These are phyloP conservation scores for Ogataea pilisensis DNA, from an alignment of 805 yeast species.

Conservation along the genomic window DNA sequence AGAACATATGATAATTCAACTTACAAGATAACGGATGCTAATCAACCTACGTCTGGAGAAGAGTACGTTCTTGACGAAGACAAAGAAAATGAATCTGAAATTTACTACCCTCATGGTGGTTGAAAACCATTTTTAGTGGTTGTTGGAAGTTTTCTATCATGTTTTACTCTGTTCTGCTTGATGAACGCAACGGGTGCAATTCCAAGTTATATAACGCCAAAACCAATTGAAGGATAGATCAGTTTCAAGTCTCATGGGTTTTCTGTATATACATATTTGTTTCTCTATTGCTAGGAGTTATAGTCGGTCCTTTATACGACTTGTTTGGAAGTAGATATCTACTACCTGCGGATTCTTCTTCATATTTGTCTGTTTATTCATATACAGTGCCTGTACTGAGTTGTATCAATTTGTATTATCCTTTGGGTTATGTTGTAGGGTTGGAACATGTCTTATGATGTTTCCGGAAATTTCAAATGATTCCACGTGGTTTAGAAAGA, in stretches of 20 bases:
- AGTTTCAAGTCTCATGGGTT: slow-evolving; percentile 58
- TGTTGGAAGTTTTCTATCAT: slow-evolving; percentile 55
- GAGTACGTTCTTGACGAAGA: slow-evolving; percentile 1
- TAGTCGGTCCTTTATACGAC: slow-evolving; percentile 58
- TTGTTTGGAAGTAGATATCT: slow-evolving; percentile 44
- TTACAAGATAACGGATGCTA: slow-evolving; percentile 35
- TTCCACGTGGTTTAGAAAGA: slow-evolving; percentile 39
- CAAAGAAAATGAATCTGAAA: slow-evolving; percentile 14
- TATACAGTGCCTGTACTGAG: slow-evolving; percentile 41
- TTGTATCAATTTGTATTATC: slow-evolving; percentile 39
- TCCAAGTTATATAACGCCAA: slow-evolving; percentile 51
- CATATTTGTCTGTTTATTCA: slow-evolving; percentile 47
- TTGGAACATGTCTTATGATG: slow-evolving; percentile 41
- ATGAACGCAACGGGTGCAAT: slow-evolving; percentile 59
- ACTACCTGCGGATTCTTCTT: slow-evolving; percentile 39
- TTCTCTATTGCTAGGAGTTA: slow-evolving; percentile 43
- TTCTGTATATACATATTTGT: slow-evolving; percentile 54
- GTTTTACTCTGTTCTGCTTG: slow-evolving; percentile 50
- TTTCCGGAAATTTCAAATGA: slow-evolving; percentile 42
- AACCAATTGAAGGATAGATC: slow-evolving; percentile 47
- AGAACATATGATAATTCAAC: slow-evolving; percentile 29
- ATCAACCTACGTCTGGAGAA: slow-evolving; percentile 19
- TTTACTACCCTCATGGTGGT: slow-evolving; percentile 59
- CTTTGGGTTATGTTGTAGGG: slow-evolving; percentile 37
- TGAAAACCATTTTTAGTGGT: slow-evolving; percentile 50